Percentiles rank a stretch among this genome's conserved stretches.
Evolutionary conservation across 768 basidiomycete species (phyloP).

Genomic region (Trametopsis cervina): DNA sequence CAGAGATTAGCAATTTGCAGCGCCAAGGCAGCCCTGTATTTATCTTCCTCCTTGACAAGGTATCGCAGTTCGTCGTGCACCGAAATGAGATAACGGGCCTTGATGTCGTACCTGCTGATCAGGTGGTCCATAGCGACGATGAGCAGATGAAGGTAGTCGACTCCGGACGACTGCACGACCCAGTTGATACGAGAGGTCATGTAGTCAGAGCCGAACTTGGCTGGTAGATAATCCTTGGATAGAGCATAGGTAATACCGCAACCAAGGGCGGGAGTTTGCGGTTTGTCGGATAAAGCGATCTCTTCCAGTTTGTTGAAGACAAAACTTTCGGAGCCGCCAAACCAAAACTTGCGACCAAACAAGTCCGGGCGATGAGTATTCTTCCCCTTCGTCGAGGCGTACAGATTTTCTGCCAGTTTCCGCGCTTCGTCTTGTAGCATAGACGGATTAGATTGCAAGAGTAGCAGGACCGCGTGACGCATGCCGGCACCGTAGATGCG

Average conservation of each 20-base stretch:
- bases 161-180: slow-evolving; percentile 98
- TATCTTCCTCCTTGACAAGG: slow-evolving; percentile 82
- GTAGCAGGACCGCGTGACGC: slow-evolving; percentile 83
- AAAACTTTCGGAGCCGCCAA: slow-evolving; percentile 91
- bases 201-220: slow-evolving; percentile 77
- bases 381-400: slow-evolving; percentile 89
- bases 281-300: slow-evolving; percentile 81
- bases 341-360: slow-evolving; percentile 88
- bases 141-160: slow-evolving; percentile 95
- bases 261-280: slow-evolving; percentile 88
- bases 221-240: slow-evolving; percentile 82
- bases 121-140: slow-evolving; percentile 94
- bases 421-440: slow-evolving; percentile 78
- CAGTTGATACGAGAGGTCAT: slow-evolving; percentile 98
- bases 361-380: slow-evolving; percentile 71
- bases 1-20: slow-evolving; percentile 94
- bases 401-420: slow-evolving; percentile 75
- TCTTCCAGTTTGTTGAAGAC: slow-evolving; percentile 98
- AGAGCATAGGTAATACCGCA: slow-evolving; percentile 93
- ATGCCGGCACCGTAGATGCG: slow-evolving; percentile 98
- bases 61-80: slow-evolving; percentile 98
- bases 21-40: slow-evolving; percentile 85
- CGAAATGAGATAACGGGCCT: slow-evolving; percentile 91
- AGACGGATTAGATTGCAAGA: slow-evolving; percentile 76
- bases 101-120: slow-evolving; percentile 69